phyloP scores from a whole-genome alignment of 106 monocot species.

The Phalaenopsis aphrodite region DNA sequence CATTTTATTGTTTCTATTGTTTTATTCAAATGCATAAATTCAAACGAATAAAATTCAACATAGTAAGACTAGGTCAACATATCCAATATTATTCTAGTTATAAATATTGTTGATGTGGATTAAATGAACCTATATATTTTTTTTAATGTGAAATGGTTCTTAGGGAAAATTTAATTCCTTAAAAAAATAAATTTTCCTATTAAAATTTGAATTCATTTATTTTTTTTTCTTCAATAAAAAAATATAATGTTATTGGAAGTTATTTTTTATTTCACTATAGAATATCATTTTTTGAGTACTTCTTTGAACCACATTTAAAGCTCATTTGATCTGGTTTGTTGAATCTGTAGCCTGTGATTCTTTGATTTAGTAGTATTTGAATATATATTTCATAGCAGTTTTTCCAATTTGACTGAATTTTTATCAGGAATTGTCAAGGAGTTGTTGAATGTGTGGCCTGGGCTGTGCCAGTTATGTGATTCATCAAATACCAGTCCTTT shows the following conservation, averaged over 20 bases:
- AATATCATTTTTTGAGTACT: background rate
- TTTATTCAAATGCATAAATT: background rate
- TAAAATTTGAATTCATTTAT: background rate
- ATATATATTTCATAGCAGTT: background rate
- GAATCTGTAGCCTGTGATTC: background rate
- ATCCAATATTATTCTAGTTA: background rate
- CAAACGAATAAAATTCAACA: conserved; percentile 2
- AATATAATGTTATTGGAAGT: background rate
- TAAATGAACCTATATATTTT: background rate
- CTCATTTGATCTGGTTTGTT: background rate
- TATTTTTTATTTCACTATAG: background rate
- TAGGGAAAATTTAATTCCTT: background rate
- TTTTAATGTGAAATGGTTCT: background rate
- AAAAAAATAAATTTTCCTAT: background rate
- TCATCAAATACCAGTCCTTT: conserved; percentile 78
- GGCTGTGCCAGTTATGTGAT: conserved; percentile 65
- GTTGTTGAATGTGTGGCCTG: conserved; percentile 63
- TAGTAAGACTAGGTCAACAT: background rate
- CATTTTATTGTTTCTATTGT: background rate
- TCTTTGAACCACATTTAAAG: background rate
- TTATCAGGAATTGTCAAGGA: conserved; percentile 68
- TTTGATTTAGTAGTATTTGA: background rate
- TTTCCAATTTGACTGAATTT: background rate
- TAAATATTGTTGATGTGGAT: background rate
- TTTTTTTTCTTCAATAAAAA: background rate